Evolutionary conservation across 73 alveolate species (phyloP).

Genomic region (Paramecium octaurelia): DNA sequence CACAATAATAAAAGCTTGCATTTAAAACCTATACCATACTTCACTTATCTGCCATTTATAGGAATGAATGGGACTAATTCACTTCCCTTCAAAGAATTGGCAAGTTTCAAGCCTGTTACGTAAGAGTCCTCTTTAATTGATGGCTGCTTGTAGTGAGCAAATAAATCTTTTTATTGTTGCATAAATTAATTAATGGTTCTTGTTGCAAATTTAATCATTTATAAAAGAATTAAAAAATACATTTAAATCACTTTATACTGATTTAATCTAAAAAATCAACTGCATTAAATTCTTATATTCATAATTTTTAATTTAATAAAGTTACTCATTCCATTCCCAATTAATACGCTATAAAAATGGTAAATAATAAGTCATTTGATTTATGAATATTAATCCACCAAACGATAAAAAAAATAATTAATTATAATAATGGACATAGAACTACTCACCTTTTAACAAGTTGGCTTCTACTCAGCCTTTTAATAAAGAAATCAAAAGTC

Average conservation of each 20-base stretch:
- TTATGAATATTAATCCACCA: neutral
- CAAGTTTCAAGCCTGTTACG: neutral
- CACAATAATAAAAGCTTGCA: conserved; percentile 57
- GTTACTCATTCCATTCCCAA: neutral
- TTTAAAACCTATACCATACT: neutral
- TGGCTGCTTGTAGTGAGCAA: conserved; percentile 42
- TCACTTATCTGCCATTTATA: conserved; percentile 48
- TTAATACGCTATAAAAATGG: neutral
- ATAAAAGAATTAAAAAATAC: neutral
- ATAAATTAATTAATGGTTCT: conserved; percentile 20
- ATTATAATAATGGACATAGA: neutral
- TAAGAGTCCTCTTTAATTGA: neutral
- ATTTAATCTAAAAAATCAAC: neutral
- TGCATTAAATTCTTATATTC: neutral
- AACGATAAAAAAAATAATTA: neutral
- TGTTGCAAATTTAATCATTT: neutral
- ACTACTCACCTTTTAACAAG: neutral
- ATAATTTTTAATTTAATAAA: neutral
- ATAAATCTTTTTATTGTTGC: conserved; percentile 17
- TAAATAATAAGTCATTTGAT: neutral
- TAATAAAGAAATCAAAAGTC: neutral
- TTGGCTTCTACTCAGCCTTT: neutral
- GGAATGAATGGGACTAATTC: conserved; percentile 49
- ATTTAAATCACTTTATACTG: neutral
- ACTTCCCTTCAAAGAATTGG: conserved; percentile 23